Percentiles rank a stretch among this genome's conserved stretches.
Conservation (phyloP, 2,329 filamentous ascomycete genomes). For the Xylaria sp. region DNA sequence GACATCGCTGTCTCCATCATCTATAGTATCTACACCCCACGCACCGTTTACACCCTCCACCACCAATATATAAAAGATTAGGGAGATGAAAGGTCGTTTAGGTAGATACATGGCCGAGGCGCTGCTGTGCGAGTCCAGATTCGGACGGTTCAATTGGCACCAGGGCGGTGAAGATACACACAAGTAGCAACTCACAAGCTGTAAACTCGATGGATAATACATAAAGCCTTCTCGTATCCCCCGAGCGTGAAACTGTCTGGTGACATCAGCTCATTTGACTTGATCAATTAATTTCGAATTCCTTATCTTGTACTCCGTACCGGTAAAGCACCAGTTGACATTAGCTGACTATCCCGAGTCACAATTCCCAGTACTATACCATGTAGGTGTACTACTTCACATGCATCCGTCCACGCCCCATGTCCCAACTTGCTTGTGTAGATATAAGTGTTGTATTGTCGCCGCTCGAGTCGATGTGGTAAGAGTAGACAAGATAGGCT, state of each 20-base stretch:
- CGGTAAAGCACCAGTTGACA: neutral
- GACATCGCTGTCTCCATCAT: neutral
- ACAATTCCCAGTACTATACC: neutral
- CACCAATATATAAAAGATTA: neutral
- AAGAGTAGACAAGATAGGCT: slow-evolving; percentile 1
- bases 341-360: neutral
- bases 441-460: neutral
- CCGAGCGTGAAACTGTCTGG: slow-evolving; percentile 7
- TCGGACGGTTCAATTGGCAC: neutral
- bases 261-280: slow-evolving; percentile 4
- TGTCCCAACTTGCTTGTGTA: neutral
- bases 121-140: slow-evolving; percentile 12
- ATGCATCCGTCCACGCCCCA: neutral
- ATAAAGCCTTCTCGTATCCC: slow-evolving; percentile 2
- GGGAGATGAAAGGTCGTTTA: neutral
- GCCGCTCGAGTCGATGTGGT: slow-evolving; percentile 2
- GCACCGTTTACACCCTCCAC: neutral
- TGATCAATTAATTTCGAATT: slow-evolving; percentile 8
- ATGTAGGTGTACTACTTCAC: neutral
- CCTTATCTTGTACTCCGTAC: slow-evolving; percentile 2
- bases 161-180: slow-evolving; percentile 2
- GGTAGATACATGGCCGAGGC: neutral
- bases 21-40: neutral
- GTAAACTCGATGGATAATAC: neutral
- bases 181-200: slow-evolving; percentile 1